Evolutionary conservation across 768 basidiomycete genomes (phyloP), one percentile per base, ranked within the genome.

Genomic region (Candolleomyces aberdarensis): DNA sequence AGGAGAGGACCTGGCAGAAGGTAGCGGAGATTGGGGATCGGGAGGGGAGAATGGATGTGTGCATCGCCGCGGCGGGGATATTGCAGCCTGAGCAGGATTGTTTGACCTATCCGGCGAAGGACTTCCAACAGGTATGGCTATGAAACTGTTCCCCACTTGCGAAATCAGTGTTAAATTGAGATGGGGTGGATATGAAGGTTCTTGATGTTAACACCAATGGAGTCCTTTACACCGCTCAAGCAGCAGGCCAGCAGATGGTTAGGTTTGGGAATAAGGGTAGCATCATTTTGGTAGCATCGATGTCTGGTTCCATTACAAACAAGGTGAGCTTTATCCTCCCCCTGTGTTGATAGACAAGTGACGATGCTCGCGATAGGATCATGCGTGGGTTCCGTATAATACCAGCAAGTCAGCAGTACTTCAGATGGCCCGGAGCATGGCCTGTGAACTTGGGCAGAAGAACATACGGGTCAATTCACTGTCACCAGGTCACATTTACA

Each of bases 391-490:
- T 55, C 83, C 87, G 14, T 92, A 92, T 74, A 91, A 91, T 72
- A 79, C 83, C 52, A 88, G 86, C 75, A 92, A 92, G 72, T 83
- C 86, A 1, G 90, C 85, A 5, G 88, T 92, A 17, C 72, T 91
- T 46, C 90, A 92, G 72, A 91, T 91, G 88, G 85, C 79, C 5
- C 83, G 91, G 47, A 90, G 87, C 70, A 87, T 92, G 88, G 90
- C 90, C 3, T 91, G 88, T 67, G 90, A 92, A 68, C 79, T 92
- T 1, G 91, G 88, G 1, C 74, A 68, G 40, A 76, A 85, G 70
- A 74, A 78, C 2, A 91, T 92, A 54, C 80, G 91, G 3, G 88
- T 91, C 61, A 92, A 92, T 71, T 78, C 85, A 13, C 77, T 92
- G 55, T 91, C 90, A 10, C 89, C 89, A 0, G 89, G 91, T 3